Evolutionary conservation across 2,329 filamentous ascomycete genomes (phyloP), one percentile per base, ranked within the genome.

Genomic region (Cercospora sp.): DNA sequence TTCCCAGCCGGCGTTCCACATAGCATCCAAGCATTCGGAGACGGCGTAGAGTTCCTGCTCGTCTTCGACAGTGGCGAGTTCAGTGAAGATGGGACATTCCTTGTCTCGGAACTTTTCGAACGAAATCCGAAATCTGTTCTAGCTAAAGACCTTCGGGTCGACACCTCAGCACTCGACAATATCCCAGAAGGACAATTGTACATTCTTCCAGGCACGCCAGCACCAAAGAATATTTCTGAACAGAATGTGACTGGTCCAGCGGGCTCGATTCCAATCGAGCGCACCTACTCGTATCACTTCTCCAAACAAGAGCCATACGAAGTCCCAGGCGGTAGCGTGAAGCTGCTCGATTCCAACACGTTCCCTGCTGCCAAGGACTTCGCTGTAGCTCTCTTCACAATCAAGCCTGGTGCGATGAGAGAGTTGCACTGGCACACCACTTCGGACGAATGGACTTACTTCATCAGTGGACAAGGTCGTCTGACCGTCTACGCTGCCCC

Each of bases 371-470:
- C 87, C 0, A 76, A 75, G 10, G 82, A 81, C 65, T 87, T 89
- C 75, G 85, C 86, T 3, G 83, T 84, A 0, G 86, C 86, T 0
- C 79, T 89, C 1, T 84, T 89, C 9, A 86, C 84, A 2, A 79
- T 89, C 33, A 80, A 87, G 72, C 87, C 87, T 0, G 87, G 87
- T n/a, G 87, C 87, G 1, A 86, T 89, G 85, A 84, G 88, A 23
- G 87, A 89, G 74, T 79, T 90, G 53, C 87, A 89, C 79, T 89
- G 87, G 87, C 87, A 89, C 78, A 84, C 85, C 1, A 82, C 81
- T 0, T 84, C 81, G 8, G 87, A 89, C 74, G 87, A 89, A 76
- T 89, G 87, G 87, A 83, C 82, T 61, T 89, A 85, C 77, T 88
- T 89, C 79, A 77, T 89, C 7, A 76, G 82, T 64, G 87, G 87